phyloP scores from a whole-genome alignment of 2,329 filamentous ascomycete genomes.

The Colletotrichum tanaceti region DNA sequence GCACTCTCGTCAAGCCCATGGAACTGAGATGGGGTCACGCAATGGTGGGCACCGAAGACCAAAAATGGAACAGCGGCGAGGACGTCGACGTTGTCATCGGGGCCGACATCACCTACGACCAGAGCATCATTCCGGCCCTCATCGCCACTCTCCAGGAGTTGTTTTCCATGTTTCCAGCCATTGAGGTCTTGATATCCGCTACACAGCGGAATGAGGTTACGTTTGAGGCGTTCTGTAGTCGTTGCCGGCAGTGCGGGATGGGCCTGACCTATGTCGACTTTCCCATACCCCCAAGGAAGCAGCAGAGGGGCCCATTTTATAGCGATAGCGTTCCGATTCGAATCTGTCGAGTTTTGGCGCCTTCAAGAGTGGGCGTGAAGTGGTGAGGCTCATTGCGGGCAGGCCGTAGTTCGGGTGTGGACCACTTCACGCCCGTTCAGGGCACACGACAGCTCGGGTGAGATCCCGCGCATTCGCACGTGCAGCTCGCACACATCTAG shows the following conservation, averaged over 20 bases:
- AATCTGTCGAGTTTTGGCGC: constrained; percentile 55
- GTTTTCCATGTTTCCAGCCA: constrained; percentile 65
- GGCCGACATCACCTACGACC: constrained; percentile 84
- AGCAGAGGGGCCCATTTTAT: constrained; percentile 74
- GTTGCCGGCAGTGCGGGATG: constrained; percentile 63
- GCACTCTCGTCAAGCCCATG: constrained; percentile 57
- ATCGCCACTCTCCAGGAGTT: constrained; percentile 73
- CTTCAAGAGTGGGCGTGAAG: constrained; percentile 15
- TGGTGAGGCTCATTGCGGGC: constrained; percentile 21
- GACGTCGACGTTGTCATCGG: constrained; percentile 75
- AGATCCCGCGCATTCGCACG: constrained; percentile 2
- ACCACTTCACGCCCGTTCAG: not conserved
- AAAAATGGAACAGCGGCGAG: constrained; percentile 60
- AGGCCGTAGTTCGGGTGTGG: not conserved
- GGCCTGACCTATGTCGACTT: constrained; percentile 58
- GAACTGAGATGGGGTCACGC: constrained; percentile 74
- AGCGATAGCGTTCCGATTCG: constrained; percentile 68
- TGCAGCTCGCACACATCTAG: constrained; percentile 1
- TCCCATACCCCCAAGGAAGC: constrained; percentile 49
- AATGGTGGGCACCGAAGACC: constrained; percentile 67
- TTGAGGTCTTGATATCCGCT: constrained; percentile 74
- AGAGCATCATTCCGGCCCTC: constrained; percentile 70
- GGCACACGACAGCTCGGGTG: not conserved
- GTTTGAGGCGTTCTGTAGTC: constrained; percentile 71
- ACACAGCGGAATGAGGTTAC: constrained; percentile 78